Conservation (phyloP, 148 eudicot genomes). For the Camellia granthamiana region DNA sequence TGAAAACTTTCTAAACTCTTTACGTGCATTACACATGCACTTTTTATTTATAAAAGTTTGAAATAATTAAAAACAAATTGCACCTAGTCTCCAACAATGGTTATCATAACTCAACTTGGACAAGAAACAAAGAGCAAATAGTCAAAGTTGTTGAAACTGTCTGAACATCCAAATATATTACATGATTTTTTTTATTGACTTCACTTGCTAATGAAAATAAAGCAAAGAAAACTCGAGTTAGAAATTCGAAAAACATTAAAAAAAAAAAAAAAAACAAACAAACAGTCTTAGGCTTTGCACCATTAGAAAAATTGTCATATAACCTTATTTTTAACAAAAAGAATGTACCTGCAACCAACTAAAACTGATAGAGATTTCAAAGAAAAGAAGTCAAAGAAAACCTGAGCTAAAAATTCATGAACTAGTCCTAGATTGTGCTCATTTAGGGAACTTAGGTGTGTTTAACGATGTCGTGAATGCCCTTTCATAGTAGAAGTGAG, state of each 20-base stretch:
- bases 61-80: conserved; percentile 6
- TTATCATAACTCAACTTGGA: conserved; percentile 18
- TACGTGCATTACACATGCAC: not conserved
- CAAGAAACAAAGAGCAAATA: not conserved
- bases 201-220: conserved; percentile 13
- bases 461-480: not conserved
- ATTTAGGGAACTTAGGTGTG: not conserved
- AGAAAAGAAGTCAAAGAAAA: not conserved
- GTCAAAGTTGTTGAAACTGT: not conserved
- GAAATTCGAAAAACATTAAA: no score
- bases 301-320: not conserved
- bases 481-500: conserved; percentile 9
- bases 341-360: not conserved
- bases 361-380: not conserved
- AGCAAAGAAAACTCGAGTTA: not conserved
- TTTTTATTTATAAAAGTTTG: conserved; percentile 8
- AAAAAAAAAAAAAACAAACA: no score
- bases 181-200: conserved; percentile 2
- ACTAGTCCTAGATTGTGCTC: not conserved
- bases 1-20: no score
- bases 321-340: not conserved
- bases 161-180: conserved; percentile 2
- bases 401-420: not conserved
- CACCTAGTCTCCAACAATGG: conserved; percentile 1
- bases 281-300: not conserved